These are phyloP conservation scores for Pseudonectria buxi DNA, from an alignment of 2,329 filamentous ascomycete genomes.

Conservation along the genomic window DNA sequence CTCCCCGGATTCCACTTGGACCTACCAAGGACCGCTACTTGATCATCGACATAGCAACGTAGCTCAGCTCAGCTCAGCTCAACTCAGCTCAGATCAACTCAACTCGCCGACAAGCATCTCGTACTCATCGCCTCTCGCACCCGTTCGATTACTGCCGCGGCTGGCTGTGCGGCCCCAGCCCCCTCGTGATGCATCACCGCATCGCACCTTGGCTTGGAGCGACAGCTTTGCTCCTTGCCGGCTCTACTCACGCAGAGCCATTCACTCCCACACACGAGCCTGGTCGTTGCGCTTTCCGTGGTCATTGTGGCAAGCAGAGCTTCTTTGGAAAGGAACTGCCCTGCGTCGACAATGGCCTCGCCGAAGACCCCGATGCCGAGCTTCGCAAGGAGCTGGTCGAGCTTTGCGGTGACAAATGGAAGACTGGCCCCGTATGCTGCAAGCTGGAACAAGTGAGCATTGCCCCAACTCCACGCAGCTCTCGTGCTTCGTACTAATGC, in stretches of 20 bases:
- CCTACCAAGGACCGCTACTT: too few relatives aligned
- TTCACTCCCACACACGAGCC: slow-evolving; percentile 66
- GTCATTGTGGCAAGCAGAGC: slow-evolving; percentile 83
- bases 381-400: slow-evolving; percentile 72
- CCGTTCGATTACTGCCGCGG: slow-evolving; percentile 7
- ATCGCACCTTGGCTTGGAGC: slow-evolving; percentile 26
- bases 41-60: too few relatives aligned
- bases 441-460: slow-evolving; percentile 62
- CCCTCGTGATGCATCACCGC: slow-evolving; percentile 27
- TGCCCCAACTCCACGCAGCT: slow-evolving; percentile 9
- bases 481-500: slow-evolving; percentile 6
- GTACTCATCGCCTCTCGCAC: slow-evolving; percentile 11
- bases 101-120: too few relatives aligned
- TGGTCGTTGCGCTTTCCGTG: slow-evolving; percentile 83
- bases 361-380: slow-evolving; percentile 63
- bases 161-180: slow-evolving; percentile 12
- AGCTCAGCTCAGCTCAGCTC: too few relatives aligned
- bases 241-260: slow-evolving; percentile 20
- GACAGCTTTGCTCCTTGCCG: slow-evolving; percentile 22
- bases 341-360: slow-evolving; percentile 84
- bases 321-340: slow-evolving; percentile 87
- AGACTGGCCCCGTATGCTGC: slow-evolving; percentile 77
- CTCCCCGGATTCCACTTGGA: too few relatives aligned
- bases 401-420: slow-evolving; percentile 85
- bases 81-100: too few relatives aligned